Percentiles rank a stretch among this genome's conserved stretches.
These are phyloP conservation scores for Grosmannia clavigera DNA, from an alignment of 2,329 filamentous ascomycete species.

Conservation along the genomic window DNA sequence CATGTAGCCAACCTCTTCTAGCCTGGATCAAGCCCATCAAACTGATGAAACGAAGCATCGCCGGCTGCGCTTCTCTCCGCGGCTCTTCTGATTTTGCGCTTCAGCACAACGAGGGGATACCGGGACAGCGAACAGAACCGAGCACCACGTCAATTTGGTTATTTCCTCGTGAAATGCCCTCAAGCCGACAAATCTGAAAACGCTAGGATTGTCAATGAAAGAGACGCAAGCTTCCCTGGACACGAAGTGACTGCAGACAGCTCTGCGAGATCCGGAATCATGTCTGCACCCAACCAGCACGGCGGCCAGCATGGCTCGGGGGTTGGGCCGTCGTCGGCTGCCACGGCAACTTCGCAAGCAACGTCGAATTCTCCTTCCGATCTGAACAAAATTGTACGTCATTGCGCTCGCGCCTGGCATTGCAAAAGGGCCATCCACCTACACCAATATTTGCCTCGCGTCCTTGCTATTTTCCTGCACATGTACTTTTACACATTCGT, in stretches of 20 bases:
- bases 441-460: not conserved
- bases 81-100: not conserved
- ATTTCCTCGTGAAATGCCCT: not conserved
- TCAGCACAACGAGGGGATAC: not conserved
- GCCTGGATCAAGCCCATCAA: not conserved
- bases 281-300: constrained; percentile 10
- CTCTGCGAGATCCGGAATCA: not conserved
- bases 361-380: constrained; percentile 51
- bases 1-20: not conserved
- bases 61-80: not conserved
- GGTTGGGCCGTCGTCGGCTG: constrained; percentile 10
- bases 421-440: too few species aligned
- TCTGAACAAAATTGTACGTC: constrained; percentile 85
- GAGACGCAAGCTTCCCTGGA: not conserved
- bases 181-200: not conserved
- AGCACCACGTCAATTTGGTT: not conserved
- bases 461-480: not conserved
- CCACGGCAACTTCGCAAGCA: constrained; percentile 13
- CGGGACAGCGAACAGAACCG: not conserved
- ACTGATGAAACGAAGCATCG: not conserved
- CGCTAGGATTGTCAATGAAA: not conserved
- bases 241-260: not conserved
- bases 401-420: not conserved
- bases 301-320: constrained; percentile 12
- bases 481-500: not conserved